Evolutionary conservation across 352 stramenopile genomes (phyloP).

Genomic region (Thraustotheca clavata): DNA sequence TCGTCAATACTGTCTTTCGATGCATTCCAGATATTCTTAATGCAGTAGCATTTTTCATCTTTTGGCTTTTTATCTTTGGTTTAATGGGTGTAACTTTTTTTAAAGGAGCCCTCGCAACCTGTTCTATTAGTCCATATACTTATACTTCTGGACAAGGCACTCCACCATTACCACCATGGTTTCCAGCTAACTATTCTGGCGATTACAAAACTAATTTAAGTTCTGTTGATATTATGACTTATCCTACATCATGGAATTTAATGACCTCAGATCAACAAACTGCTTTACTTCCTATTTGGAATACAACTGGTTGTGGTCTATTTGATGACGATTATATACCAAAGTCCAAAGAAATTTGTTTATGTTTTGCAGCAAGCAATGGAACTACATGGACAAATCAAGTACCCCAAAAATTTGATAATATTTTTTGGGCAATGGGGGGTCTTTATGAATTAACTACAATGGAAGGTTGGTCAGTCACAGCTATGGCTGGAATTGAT

Average conservation of each 20-base stretch:
- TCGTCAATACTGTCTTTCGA: slow-evolving; percentile 87
- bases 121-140: slow-evolving; percentile 26
- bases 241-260: slow-evolving; percentile 31
- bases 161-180: slow-evolving; percentile 22
- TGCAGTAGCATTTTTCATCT: slow-evolving; percentile 79
- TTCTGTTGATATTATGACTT: slow-evolving; percentile 25
- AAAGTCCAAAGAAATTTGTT: slow-evolving; percentile 66
- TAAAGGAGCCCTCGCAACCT: slow-evolving; percentile 85
- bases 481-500: slow-evolving; percentile 90
- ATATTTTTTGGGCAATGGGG: slow-evolving; percentile 66
- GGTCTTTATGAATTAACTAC: slow-evolving; percentile 91
- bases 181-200: background rate
- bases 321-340: slow-evolving; percentile 22
- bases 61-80: slow-evolving; percentile 91
- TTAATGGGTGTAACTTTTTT: slow-evolving; percentile 93
- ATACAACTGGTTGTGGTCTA: slow-evolving; percentile 32
- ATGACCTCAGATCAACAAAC: slow-evolving; percentile 28
- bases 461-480: slow-evolving; percentile 87
- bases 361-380: slow-evolving; percentile 30
- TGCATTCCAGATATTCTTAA: slow-evolving; percentile 87
- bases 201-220: slow-evolving; percentile 2
- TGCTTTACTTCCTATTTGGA: slow-evolving; percentile 36
- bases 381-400: slow-evolving; percentile 37
- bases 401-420: slow-evolving; percentile 73
- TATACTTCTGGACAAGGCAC: slow-evolving; percentile 27